A percentile compares a stretch with the other conserved stretches of the same genome.
These are phyloP conservation scores for Tetragonia tetragonoides DNA, from an alignment of 148 eudicot species.

Conservation along the genomic window DNA sequence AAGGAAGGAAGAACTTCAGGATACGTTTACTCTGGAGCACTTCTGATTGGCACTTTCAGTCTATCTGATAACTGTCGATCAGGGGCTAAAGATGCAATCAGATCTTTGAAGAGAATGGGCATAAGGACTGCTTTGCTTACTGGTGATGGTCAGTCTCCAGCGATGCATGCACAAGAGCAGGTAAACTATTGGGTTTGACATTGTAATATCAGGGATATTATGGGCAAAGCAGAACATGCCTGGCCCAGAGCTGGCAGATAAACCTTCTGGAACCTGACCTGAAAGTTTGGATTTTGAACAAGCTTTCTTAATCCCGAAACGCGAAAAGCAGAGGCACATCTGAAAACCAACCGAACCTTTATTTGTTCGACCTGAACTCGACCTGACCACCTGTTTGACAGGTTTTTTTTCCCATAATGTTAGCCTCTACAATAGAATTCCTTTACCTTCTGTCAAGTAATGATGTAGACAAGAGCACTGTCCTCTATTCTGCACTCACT, in stretches of 20 bases:
- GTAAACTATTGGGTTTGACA: constrained; percentile 22
- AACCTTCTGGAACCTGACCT: no score
- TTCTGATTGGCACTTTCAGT: constrained; percentile 57
- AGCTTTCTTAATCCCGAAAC: no score
- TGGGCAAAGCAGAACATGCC: no score
- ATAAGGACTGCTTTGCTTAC: constrained; percentile 81
- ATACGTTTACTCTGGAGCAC: constrained; percentile 53
- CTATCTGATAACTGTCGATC: constrained; percentile 80
- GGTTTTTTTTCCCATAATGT: no score
- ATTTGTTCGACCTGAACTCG: no score
- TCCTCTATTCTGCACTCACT: background rate
- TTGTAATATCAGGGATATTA: no score
- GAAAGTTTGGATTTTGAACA: no score
- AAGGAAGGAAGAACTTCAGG: constrained; percentile 63
- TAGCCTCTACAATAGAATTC: no score
- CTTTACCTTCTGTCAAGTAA: background rate
- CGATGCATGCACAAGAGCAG: constrained; percentile 72
- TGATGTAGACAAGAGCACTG: background rate
- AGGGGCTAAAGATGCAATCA: constrained; percentile 72
- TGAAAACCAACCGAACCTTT: no score
- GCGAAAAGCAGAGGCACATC: no score
- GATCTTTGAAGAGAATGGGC: constrained; percentile 70
- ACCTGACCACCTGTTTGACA: no score
- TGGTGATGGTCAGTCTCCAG: constrained; percentile 77
- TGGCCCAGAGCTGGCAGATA: no score